These are phyloP conservation scores for Favolaschia claudopus DNA, from an alignment of 768 basidiomycete genomes.

Conservation along the genomic window DNA sequence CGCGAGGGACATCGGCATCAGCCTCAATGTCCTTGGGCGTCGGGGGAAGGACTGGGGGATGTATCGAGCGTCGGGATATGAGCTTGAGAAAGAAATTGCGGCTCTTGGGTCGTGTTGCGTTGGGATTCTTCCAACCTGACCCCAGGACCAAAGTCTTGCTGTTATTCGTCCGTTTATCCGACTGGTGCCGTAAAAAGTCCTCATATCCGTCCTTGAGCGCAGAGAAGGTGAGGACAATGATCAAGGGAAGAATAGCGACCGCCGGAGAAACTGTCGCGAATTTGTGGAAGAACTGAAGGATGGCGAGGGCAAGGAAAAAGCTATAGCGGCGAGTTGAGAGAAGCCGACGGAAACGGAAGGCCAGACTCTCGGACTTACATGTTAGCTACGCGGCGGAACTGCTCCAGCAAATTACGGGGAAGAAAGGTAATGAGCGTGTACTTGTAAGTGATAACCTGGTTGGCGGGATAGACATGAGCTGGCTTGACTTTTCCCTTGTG, in stretches of 20 bases:
- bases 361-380: slow-evolving; percentile 54
- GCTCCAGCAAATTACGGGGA: slow-evolving; percentile 78
- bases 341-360: neutral
- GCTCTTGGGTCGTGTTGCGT: slow-evolving; percentile 72
- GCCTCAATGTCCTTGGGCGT: slow-evolving; percentile 36
- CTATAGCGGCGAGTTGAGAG: slow-evolving; percentile 31
- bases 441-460: slow-evolving; percentile 64
- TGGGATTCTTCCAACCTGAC: slow-evolving; percentile 75
- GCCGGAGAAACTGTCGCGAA: slow-evolving; percentile 96
- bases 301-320: slow-evolving; percentile 44
- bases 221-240: slow-evolving; percentile 88
- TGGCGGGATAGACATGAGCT: slow-evolving; percentile 50
- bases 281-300: slow-evolving; percentile 50
- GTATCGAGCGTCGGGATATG: slow-evolving; percentile 12
- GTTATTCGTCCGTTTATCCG: slow-evolving; percentile 86
- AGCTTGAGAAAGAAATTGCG: slow-evolving; percentile 86
- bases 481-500: slow-evolving; percentile 49
- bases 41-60: neutral
- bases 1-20: neutral
- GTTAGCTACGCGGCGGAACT: slow-evolving; percentile 76
- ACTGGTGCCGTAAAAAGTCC: slow-evolving; percentile 96
- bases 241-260: slow-evolving; percentile 87
- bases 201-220: slow-evolving; percentile 96
- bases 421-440: slow-evolving; percentile 64
- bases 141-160: slow-evolving; percentile 74